Evolutionary conservation across 129 eudicot species (phyloP), one percentile per base, ranked within the genome.

Genomic region (Ambrosia trifida): DNA sequence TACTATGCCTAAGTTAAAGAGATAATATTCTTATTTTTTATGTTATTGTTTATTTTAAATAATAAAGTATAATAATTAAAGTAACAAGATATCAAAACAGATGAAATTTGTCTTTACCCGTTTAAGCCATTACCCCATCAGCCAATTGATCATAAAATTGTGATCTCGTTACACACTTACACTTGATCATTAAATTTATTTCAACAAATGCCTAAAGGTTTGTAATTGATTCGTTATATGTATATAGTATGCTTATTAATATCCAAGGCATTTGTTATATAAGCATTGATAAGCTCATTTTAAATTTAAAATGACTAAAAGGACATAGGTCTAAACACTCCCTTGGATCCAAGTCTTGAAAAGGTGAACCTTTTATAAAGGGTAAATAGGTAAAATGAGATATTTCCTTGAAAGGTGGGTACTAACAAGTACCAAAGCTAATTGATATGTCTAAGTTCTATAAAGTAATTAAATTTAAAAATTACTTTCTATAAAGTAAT

Each of bases 261-360:
- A 24, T 28, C 3, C 36, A 11, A 5, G 35, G 17, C 2, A 3
- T 28, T 28, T 30, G 33, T 59, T 30, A 59, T 31, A 13, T 59
- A 31, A 11, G 18, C 65, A 59, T 59, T 59, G 65, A 59, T 30
- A 31, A 38, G 19, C 65, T 59, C 65, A 38, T 59, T 30, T 10
- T 12, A 59, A 13, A 28, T 59, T 59, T 59, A 30, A 59, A 74
- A 74, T 63, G 64, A 64, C 78, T 20, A 28, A 60, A 63, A 60
- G 76, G 64, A 77, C 76, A 70, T 71, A 66, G 45, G 64, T 69
- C 70, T 58, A 32, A 3, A 68, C 17, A 44, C 49, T 69, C 63
- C 80, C 75, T 77, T 69, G 81, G 76, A 77, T 77, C 81, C 81
- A 70, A 70, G 60, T 63, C 72, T 78, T 78, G 81, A 78, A 78